Base-by-base conservation (phyloP, 192 early-diverging fungal genomes). In the Rhizoclosmatium sp. region DNA sequence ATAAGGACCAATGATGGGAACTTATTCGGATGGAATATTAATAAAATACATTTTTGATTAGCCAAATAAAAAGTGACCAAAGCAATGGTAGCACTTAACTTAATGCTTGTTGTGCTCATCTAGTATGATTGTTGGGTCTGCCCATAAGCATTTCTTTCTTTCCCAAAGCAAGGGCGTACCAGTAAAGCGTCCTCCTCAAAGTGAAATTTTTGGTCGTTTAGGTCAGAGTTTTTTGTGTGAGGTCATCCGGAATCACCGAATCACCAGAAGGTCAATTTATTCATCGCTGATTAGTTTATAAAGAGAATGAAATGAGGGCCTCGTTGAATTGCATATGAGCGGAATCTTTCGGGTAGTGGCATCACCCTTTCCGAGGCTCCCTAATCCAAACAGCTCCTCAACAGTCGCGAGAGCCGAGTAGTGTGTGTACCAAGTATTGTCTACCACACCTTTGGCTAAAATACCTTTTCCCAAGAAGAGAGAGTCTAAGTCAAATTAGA, bases 171-270 rank as follows among this genome's bases (percentile, higher is more conserved):
- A 9, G 23, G 14, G 4, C 66, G 44, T n/a, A 76, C 74, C 74
- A n/a, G 59, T 68, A 85, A 96, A 96, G 62, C 94, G 92, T 23
- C 94, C 94, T 48, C 94, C 94, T 93, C 93, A 95, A 59, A 95
- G 88, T 71, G 75, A 76, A 61, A 76, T 76, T 21, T 42, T 62
- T 71, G 19, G 1, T 71, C 19, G 31, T 31, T 31, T 31, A 31
- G 31, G 31, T 31, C 31, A 31, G 31, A 31, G 31, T 31, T 31
- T 31, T 31, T 31, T 31, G 31, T 31, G 31, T 31, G 31, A 31
- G 31, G 31, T 31, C 31, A 31, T 31, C 31, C 31, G 31, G 31
- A 31, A 31, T 31, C 31, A 31, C 31, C 31, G 31, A 31, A 31
- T 31, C 31, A 31, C 31, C 31, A 31, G 31, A 31, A 31, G 31